Conservation (phyloP, 192 early-diverging fungal genomes). For the Coemansia sp. region DNA sequence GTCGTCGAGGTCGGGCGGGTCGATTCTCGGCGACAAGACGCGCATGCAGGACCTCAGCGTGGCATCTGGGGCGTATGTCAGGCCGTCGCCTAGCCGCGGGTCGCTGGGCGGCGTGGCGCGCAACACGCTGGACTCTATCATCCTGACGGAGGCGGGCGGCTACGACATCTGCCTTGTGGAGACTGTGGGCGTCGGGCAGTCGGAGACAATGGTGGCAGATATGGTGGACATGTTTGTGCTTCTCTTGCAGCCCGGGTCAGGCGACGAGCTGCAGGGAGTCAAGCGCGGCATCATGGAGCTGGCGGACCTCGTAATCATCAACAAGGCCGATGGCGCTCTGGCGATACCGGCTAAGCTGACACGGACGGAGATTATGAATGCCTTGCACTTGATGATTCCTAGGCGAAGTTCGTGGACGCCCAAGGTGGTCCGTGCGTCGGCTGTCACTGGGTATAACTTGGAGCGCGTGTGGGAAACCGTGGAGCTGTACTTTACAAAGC, state of each 20-base stretch:
- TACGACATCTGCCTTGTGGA: constrained; percentile 83
- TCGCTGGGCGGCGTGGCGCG: constrained; percentile 79
- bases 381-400: constrained; percentile 39
- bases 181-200: constrained; percentile 88
- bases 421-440: constrained; percentile 41
- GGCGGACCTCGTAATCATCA: constrained; percentile 80
- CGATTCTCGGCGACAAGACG: constrained; percentile 86
- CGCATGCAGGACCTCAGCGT: constrained; percentile 78
- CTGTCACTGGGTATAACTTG: constrained; percentile 33
- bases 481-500: constrained; percentile 17
- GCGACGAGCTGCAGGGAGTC: constrained; percentile 89
- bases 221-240: constrained; percentile 89
- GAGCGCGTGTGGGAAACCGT: constrained; percentile 42
- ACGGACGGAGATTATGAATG: constrained; percentile 57
- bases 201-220: constrained; percentile 84
- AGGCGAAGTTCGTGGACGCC: constrained; percentile 29
- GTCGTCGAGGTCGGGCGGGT: constrained; percentile 76
- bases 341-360: constrained; percentile 66
- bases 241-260: constrained; percentile 77
- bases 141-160: constrained; percentile 79
- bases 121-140: constrained; percentile 80
- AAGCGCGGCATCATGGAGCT: constrained; percentile 90
- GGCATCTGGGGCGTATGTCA: constrained; percentile 66
- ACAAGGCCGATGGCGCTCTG: constrained; percentile 78
- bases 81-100: constrained; percentile 77